Base-by-base conservation (phyloP, 768 basidiomycete genomes). In the Psilocybe cyanescens region DNA sequence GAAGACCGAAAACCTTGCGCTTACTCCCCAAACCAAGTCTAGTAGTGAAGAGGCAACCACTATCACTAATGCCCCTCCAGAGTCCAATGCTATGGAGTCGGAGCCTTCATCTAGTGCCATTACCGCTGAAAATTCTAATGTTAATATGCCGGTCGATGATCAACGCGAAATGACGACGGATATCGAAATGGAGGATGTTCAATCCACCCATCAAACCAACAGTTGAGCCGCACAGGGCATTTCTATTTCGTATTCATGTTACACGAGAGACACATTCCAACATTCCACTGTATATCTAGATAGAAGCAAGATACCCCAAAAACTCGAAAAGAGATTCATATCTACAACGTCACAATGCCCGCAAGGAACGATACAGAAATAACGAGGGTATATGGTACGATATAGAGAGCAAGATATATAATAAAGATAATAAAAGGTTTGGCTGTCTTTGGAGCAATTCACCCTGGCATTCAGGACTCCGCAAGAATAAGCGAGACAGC, bases 401-500 rank as follows among this genome's bases (percentile, higher is more conserved):
- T 48, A 57, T 55, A 55, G 41, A 55, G 39, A 44, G 59, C 62
- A 76, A 76, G 73, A 75, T 72, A 74, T 66, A 67, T 68, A 72
- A 77, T 76, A 75, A 75, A 72, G 70, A 75, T 69, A 71, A 49
- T 56, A 62, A 65, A 55, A 59, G 66, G 62, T 50, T 31, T 30
- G 61, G 57, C 41, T 50, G 16, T n/a, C 9, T 41, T 28, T 28
- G 29, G 35, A 45, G 35, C 49, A 56, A 31, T 17, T 56, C 59
- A 64, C 55, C 66, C 57, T 59, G 57, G 61, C 31, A 56, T 75
- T 62, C 56, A 62, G 54, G 45, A 76, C 65, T 84, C 83, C 28
- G 78, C 75, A 29, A 82, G 81, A 51, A 87, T 85, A 35, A 87
- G 68, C 17, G 82, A 77, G 49, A 84, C 68, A 9, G 86, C 83